Evolutionary conservation across 306 rosid species (phyloP), one percentile per base, ranked within the genome.

Genomic region (Castanopsis chinensis): DNA sequence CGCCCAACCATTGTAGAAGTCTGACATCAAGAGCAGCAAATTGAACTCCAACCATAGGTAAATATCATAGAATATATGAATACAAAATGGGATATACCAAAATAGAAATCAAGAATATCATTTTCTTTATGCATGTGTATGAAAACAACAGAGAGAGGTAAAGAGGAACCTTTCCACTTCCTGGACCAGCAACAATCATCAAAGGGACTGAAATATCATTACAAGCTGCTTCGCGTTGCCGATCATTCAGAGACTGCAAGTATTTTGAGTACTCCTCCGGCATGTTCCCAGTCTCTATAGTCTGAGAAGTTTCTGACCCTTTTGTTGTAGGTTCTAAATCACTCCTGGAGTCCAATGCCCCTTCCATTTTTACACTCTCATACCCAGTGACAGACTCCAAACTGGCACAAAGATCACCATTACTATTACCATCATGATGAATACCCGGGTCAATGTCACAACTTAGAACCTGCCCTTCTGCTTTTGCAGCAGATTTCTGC

Each of bases 1-100:
- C 99, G 92, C 63, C 99, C 99, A 68, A 95, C 99, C 97, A 95
- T 95, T 8, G 98, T 95, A 11, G 99, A 92, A 80, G 99, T 95
- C 99, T 93, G 93, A 74, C 30, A 83, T 21, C 71, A 57, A 73
- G 35, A 84, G 73, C 41, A 79, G 51, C 77, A 63, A 28, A 51
- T 71, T 91, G 81, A 86, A 80, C 80, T 76, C 55, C 75, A 76
- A 78, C 32, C 19, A 15, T 28, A 7, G 41, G 8, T 5, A 67
- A 67, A 67, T 17, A 33, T 32, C 19, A 67, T 64, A 64, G 9
- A 19, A 20, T 35, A 19, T 3, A 8, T 23, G 53, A 12, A 49
- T 49, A 49, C 12, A 49, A 28, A 63, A 17, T 6, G n/a, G 20
- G 37, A 30, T 33, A 53, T 37, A 74, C 81, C 33, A 35, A n/a